phyloP scores from a whole-genome alignment of 2,329 filamentous ascomycete species.

The Dissoconium aciculare region DNA sequence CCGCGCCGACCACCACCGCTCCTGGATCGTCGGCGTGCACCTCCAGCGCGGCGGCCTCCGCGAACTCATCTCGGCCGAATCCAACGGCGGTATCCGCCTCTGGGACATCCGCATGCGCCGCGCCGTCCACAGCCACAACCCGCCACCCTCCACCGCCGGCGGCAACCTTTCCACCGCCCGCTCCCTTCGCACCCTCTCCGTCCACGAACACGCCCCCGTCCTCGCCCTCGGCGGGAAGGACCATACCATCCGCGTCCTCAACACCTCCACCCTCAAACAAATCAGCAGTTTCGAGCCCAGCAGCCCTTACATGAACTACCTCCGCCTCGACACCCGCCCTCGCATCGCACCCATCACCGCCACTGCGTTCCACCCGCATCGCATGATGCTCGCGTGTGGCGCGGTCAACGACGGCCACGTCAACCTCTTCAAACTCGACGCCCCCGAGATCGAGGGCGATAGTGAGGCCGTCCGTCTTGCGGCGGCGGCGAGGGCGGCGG shows the following conservation, averaged over 20 bases:
- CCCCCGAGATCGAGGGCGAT: slow-evolving; percentile 10
- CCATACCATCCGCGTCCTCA: slow-evolving; percentile 83
- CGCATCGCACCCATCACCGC: slow-evolving; percentile 63
- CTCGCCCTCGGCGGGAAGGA: slow-evolving; percentile 87
- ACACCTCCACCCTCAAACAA: slow-evolving; percentile 48
- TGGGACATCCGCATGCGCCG: slow-evolving; percentile 73
- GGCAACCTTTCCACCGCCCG: too few species aligned
- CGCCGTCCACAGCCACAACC: slow-evolving; percentile 22
- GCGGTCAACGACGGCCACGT: slow-evolving; percentile 79
- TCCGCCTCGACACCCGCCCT: slow-evolving; percentile 14
- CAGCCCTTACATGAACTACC: slow-evolving; percentile 60
- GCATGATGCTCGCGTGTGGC: slow-evolving; percentile 77
- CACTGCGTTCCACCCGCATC: slow-evolving; percentile 90
- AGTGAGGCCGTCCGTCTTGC: slow-evolving; percentile 6
- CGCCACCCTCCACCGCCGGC: slow-evolving; percentile 34
- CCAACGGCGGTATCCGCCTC: slow-evolving; percentile 83
- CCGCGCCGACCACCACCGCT: slow-evolving; percentile 75
- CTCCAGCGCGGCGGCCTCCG: slow-evolving; percentile 91
- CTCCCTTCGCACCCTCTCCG: slow-evolving; percentile 56
- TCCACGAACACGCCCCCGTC: slow-evolving; percentile 91
- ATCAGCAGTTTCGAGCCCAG: slow-evolving; percentile 75
- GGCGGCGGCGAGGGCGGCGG: too few species aligned
- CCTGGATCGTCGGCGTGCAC: slow-evolving; percentile 92
- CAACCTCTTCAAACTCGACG: slow-evolving; percentile 51
- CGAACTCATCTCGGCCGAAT: slow-evolving; percentile 77